A percentile compares a stretch with the other conserved stretches of the same genome.
Evolutionary conservation across 306 rosid genomes (phyloP).

Genomic region (Mimosa bimucronata): DNA sequence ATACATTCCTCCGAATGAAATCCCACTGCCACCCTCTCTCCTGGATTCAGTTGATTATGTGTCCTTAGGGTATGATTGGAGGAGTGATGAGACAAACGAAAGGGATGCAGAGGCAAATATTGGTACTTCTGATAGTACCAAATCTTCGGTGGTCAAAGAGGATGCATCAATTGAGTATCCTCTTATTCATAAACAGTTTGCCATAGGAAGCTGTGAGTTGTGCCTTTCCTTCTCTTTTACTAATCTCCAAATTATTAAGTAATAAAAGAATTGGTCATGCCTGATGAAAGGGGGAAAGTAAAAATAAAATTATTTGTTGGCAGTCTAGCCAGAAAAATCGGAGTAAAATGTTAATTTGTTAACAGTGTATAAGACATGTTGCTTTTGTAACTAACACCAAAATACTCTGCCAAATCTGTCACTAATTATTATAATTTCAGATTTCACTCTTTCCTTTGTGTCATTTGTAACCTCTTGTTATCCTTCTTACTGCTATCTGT

Average conservation of each 20-base stretch:
- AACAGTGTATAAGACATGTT: constrained; percentile 1
- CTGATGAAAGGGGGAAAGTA: not conserved
- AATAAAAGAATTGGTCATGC: not conserved
- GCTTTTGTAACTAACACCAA: constrained; percentile 2
- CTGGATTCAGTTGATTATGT: constrained; percentile 58
- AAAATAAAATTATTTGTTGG: not conserved
- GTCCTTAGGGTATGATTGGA: constrained; percentile 33
- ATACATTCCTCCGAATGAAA: constrained; percentile 86
- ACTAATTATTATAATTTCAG: not conserved
- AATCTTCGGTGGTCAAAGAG: constrained; percentile 51
- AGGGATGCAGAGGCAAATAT: constrained; percentile 41
- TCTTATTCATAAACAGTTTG: constrained; percentile 47
- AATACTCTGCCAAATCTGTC: not conserved
- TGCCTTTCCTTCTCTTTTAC: constrained; percentile 25
- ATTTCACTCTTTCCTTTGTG: not conserved
- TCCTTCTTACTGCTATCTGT: constrained; percentile 12
- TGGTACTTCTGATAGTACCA: constrained; percentile 41
- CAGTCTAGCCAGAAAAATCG: not conserved
- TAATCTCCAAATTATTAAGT: not conserved
- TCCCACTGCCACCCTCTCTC: constrained; percentile 72
- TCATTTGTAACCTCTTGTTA: constrained; percentile 14
- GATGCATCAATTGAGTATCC: constrained; percentile 55
- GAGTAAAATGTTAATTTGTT: constrained; percentile 16
- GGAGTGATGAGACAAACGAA: constrained; percentile 38
- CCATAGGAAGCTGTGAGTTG: constrained; percentile 64